Conservation (phyloP, 306 rosid species). For the Cucumis hystrix region DNA sequence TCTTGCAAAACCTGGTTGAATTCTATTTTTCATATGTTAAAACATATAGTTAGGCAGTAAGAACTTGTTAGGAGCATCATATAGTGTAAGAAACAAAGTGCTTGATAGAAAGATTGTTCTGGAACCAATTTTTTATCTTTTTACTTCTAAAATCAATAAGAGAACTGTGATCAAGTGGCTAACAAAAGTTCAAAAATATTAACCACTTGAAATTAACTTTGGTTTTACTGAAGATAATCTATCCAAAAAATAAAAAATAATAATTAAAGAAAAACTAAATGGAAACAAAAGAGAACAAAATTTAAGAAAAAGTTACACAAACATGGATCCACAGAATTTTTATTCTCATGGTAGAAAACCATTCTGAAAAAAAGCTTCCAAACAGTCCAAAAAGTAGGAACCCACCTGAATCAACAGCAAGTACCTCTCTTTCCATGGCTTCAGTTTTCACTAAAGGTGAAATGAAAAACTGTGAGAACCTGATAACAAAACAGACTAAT, state of each 20-base stretch:
- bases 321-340: not conserved
- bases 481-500: constrained; percentile 18
- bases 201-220: not conserved
- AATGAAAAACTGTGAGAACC: constrained; percentile 92
- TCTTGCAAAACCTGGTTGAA: constrained; percentile 81
- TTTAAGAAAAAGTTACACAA: not conserved
- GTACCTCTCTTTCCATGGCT: constrained; percentile 96
- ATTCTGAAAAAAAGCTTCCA: not conserved
- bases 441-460: constrained; percentile 86
- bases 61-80: constrained; percentile 15
- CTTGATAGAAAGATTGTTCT: not conserved
- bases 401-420: constrained; percentile 90
- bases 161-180: not conserved
- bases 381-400: not conserved
- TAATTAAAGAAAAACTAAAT: not conserved
- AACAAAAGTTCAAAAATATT: not conserved
- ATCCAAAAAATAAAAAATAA: not conserved
- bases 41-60: constrained; percentile 23
- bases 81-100: constrained; percentile 2
- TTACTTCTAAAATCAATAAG: not conserved
- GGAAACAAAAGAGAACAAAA: not conserved
- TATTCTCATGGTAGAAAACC: not conserved
- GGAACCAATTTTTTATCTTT: not conserved
- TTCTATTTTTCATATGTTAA: constrained; percentile 40
- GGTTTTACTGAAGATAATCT: not conserved